Percentiles rank a stretch among this genome's conserved stretches.
phyloP scores from a whole-genome alignment of 768 basidiomycete species.

The Sporobolomyces roseus region DNA sequence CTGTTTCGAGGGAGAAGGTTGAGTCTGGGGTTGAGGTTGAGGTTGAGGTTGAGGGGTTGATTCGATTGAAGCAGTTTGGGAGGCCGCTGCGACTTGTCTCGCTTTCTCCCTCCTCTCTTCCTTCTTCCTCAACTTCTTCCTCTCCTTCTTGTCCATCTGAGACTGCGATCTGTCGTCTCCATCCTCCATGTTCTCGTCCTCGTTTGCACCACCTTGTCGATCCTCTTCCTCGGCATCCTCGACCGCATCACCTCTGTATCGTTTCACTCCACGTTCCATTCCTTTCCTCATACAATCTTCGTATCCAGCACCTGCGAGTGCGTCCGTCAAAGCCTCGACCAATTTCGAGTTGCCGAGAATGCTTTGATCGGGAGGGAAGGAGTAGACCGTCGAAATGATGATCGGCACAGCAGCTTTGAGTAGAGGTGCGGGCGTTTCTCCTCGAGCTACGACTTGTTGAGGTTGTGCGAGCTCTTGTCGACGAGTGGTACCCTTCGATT shows the following conservation, averaged over 20 bases:
- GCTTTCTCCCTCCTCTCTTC: conserved; percentile 3
- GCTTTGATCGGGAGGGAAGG: conserved; percentile 12
- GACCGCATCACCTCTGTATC: not conserved
- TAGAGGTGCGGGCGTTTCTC: not conserved
- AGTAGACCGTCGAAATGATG: conserved; percentile 18
- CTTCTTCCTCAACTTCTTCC: conserved; percentile 14
- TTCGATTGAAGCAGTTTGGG: not conserved
- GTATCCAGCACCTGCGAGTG: conserved; percentile 11
- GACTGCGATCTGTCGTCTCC: not conserved
- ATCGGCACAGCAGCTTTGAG: conserved; percentile 10
- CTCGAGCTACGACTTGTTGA: not conserved
- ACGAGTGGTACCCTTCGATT: not conserved
- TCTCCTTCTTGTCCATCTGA: not conserved
- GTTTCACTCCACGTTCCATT: not conserved
- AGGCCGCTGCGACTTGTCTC: not conserved
- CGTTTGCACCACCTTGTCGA: no score
- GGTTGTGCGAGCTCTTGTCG: not conserved
- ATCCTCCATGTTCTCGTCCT: no score
- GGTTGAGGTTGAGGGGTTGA: conserved; percentile 7
- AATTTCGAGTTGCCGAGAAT: conserved; percentile 1
- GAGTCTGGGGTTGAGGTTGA: not conserved
- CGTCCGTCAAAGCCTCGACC: conserved; percentile 8
- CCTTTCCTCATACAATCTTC: not conserved
- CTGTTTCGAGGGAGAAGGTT: not conserved
- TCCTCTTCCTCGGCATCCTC: not conserved